A percentile compares a stretch with the other conserved stretches of the same genome.
These are phyloP conservation scores for Mucor lusitanicus DNA, from an alignment of 371 early-diverging fungal species.

Conservation along the genomic window DNA sequence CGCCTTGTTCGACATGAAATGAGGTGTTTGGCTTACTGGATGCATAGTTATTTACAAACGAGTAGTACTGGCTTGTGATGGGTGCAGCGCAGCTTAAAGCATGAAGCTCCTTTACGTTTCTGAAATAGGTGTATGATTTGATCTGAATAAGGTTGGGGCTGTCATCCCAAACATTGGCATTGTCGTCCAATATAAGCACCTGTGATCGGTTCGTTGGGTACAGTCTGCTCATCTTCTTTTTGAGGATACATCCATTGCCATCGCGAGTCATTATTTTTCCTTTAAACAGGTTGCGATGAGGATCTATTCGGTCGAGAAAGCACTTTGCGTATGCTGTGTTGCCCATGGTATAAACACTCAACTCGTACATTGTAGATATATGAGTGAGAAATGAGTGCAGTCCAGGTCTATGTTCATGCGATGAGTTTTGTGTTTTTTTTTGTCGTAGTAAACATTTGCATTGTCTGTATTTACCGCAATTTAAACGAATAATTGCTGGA, in stretches of 20 bases:
- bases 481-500: background rate
- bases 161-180: background rate
- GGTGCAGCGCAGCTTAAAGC: background rate
- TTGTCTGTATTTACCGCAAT: background rate
- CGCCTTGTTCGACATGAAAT: background rate
- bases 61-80: background rate
- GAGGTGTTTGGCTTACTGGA: background rate
- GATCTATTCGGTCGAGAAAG: background rate
- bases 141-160: background rate
- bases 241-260: background rate
- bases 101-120: background rate
- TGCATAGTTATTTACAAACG: background rate
- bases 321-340: background rate
- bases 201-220: background rate
- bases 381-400: background rate
- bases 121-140: background rate
- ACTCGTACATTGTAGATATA: background rate
- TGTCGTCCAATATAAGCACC: background rate
- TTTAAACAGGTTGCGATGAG: background rate
- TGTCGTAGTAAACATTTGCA: background rate
- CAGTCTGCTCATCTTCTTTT: background rate
- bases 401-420: background rate
- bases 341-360: background rate
- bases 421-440: background rate
- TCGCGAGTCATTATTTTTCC: background rate